A percentile compares a stretch with the other conserved stretches of the same genome.
These are phyloP conservation scores for Phaeoacremonium minimum DNA, from an alignment of 2,329 filamentous ascomycete genomes.

Conservation along the genomic window DNA sequence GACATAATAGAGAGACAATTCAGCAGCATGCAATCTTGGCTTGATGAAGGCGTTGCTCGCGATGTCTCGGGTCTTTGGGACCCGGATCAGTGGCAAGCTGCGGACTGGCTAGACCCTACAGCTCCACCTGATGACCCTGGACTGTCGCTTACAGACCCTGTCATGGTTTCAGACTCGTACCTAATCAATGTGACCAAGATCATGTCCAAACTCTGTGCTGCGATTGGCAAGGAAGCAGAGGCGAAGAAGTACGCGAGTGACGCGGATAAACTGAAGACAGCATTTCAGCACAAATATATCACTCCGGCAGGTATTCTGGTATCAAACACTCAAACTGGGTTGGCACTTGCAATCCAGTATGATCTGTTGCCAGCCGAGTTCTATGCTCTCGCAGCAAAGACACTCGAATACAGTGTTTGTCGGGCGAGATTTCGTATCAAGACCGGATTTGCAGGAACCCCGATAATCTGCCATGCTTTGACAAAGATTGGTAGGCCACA, in stretches of 20 bases:
- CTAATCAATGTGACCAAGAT: constrained; percentile 26
- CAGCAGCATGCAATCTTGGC: constrained; percentile 21
- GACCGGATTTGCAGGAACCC: constrained; percentile 11
- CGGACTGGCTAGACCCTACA: constrained; percentile 35
- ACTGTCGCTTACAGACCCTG: constrained; percentile 22
- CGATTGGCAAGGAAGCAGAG: constrained; percentile 14
- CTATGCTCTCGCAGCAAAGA: constrained; percentile 14
- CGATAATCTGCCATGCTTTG: constrained; percentile 9
- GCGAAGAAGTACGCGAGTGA: constrained; percentile 14
- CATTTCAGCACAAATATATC: constrained; percentile 13
- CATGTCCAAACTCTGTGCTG: constrained; percentile 7
- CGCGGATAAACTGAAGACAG: constrained; percentile 10
- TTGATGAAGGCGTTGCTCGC: constrained; percentile 19
- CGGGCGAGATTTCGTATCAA: constrained; percentile 3
- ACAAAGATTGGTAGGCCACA: constrained; percentile 19
- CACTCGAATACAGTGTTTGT: constrained; percentile 24
- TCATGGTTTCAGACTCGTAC: constrained; percentile 31
- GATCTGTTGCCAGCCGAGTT: constrained; percentile 19
- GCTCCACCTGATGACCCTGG: constrained; percentile 27
- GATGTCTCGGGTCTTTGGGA: constrained; percentile 27
- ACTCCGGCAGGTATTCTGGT: constrained; percentile 18
- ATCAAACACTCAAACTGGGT: constrained; percentile 34
- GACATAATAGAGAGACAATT: constrained; percentile 20
- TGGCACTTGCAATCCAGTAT: constrained; percentile 31
- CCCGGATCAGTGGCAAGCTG: constrained; percentile 22